Evolutionary conservation across 2,329 filamentous ascomycete species (phyloP), one percentile per base, ranked within the genome.

Genomic region (Ascochyta rabiei): DNA sequence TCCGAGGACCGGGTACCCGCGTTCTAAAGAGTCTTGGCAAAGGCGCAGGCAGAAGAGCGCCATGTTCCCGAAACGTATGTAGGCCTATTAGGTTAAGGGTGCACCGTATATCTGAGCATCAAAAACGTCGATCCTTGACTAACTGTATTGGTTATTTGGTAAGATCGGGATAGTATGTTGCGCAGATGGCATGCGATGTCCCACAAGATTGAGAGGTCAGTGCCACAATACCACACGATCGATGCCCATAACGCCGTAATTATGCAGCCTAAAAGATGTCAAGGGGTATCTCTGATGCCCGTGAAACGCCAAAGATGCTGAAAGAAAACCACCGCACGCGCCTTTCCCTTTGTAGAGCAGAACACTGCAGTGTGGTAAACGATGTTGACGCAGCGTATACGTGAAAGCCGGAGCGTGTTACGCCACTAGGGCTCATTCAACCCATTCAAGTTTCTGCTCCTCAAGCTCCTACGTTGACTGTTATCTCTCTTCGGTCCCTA

Each of bases 401-500:
- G 31, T 34, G 16, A 12, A 40, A 24, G 12, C 5, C 13, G 7
- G 21, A 40, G 12, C 38, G 2, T 4, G n/a, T 23, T 13, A 26
- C 12, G 26, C 12, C 19, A 6, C 31, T 45, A 49, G 23, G 12
- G 30, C 10, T 19, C 9, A 2, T 26, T 6, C 21, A 1, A 19
- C 12, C 19, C 15, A 33, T 39, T 49, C 18, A 7, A 37, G 15
- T 12, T 40, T 39, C 33, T 54, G 6, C 19, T 37, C 15, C 30
- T 49, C 15, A 23, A 41, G 1, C n/a, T n/a, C 6, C 35, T 38
- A 21, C 30, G 35, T 16, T 16, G 13, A 31, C n/a, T 38, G 12
- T 21, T 26, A 8, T 54, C 40, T 2, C 3, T n/a, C 23, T 39
- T 41, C 42, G 57, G 59, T 42, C 41, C 57, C 62, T 68, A 68